Evolutionary conservation across 495 filamentous ascomycete genomes (phyloP).

Genomic region (Trichoderma gamsii): DNA sequence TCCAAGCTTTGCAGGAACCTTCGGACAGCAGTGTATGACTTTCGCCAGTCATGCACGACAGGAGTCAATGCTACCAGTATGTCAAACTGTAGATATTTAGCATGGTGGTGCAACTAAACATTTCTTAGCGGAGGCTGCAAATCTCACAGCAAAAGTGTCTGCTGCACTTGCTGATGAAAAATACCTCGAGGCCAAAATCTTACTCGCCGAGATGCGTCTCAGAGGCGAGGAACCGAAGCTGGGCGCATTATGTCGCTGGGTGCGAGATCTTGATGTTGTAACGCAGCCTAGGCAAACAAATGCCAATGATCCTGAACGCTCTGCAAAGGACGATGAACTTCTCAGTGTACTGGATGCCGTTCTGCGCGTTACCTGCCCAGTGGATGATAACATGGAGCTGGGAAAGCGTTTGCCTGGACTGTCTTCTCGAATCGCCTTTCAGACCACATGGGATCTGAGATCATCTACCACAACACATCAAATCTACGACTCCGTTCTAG

Average conservation of each 20-base stretch:
- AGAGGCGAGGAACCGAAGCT: conserved; percentile 37
- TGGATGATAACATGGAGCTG: conserved; percentile 25
- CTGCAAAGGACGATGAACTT: conserved; percentile 26
- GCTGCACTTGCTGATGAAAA: conserved; percentile 39
- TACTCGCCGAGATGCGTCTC: conserved; percentile 44
- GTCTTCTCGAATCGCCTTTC: conserved; percentile 27
- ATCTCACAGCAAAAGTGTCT: conserved; percentile 37
- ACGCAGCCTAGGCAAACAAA: conserved; percentile 22
- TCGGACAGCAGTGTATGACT: conserved; percentile 41
- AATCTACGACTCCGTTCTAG: conserved; percentile 32
- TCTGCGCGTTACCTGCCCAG: conserved; percentile 34
- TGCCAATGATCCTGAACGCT: conserved; percentile 15
- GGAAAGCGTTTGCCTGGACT: conserved; percentile 15
- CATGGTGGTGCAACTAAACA: not conserved
- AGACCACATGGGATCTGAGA: conserved; percentile 32
- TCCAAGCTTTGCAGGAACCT: conserved; percentile 41
- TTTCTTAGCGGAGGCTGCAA: conserved; percentile 24
- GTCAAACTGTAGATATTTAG: not conserved
- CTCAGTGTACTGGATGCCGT: conserved; percentile 39
- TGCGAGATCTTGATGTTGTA: conserved; percentile 43
- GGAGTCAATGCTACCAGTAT: conserved; percentile 32
- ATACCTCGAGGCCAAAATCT: conserved; percentile 35
- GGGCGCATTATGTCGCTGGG: conserved; percentile 45
- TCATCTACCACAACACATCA: conserved; percentile 19
- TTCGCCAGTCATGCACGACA: conserved; percentile 39